Evolutionary conservation across 2,329 filamentous ascomycete species (phyloP), one percentile per base, ranked within the genome.

Genomic region (Nigrospora sphaerica): DNA sequence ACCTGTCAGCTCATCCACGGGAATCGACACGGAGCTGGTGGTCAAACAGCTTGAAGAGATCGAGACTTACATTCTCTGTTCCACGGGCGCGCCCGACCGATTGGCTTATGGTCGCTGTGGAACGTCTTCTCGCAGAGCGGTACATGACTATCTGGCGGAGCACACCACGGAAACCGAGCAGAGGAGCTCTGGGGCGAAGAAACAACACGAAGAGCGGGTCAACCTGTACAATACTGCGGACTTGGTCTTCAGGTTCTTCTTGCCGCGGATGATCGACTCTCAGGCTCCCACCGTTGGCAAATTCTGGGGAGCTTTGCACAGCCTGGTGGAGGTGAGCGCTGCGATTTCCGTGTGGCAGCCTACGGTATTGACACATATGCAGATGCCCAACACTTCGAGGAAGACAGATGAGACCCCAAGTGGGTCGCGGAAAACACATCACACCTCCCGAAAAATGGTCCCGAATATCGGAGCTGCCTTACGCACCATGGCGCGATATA

Each of bases 191-290:
- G 31, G 34, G 16, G 39, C 41, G 14, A 46, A 37, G 31, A 32
- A 38, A 33, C 44, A 42, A 9, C 54, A 48, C 42, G 51, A 54
- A 18, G 46, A 37, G 13, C 48, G 46, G 19, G 46, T 60, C 13
- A 57, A 60, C 39, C 23, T 56, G 17, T 55, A 58, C 46, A 59
- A 56, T 33, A 48, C 55, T 2, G 56, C 52, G 12, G 50, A 52
- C 33, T 36, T 55, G 12, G 23, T 56, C 4, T 55, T 54, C 33
- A 39, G 42, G 11, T 57, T 54, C 45, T 61, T 61, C 39, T 34
- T 59, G 6, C 56, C 56, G 12, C 32, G 19, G 4, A 13, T 32
- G 6, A 19, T 46, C 49, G 18, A 48, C 14, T 13, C 23, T 9
- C 38, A 52, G 12, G 46, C 44, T 2, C 53, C 55, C 7, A 58